Evolutionary conservation across 345 rosid species (phyloP).

Genomic region (Trapa incisa): DNA sequence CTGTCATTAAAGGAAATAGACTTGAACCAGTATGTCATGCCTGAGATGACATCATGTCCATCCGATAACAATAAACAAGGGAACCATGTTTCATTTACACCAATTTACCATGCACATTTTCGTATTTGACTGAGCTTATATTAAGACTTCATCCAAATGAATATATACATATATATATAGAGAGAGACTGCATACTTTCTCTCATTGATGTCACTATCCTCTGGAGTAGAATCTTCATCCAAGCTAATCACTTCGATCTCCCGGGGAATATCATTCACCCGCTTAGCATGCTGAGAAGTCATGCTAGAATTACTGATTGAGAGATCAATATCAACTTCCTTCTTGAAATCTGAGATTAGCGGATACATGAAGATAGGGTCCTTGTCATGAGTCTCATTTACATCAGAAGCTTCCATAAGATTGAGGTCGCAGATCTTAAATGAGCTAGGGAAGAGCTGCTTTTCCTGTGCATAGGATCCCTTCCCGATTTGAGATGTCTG

Average conservation of each 20-base stretch:
- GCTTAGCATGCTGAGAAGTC: slow-evolving; percentile 36
- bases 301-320: slow-evolving; percentile 54
- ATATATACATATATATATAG: too few species aligned
- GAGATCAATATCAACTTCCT: slow-evolving; percentile 58
- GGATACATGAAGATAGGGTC: slow-evolving; percentile 28
- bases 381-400: slow-evolving; percentile 34
- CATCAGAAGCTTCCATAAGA: slow-evolving; percentile 61
- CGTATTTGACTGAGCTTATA: background rate
- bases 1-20: background rate
- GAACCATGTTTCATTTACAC: background rate
- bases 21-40: background rate
- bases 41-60: background rate
- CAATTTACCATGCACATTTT: background rate
- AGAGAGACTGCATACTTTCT: slow-evolving; percentile 39
- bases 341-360: slow-evolving; percentile 24
- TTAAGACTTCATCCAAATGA: background rate
- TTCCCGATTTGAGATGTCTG: slow-evolving; percentile 18
- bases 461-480: slow-evolving; percentile 52
- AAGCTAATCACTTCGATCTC: slow-evolving; percentile 85
- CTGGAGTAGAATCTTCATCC: slow-evolving; percentile 59
- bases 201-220: slow-evolving; percentile 35
- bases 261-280: slow-evolving; percentile 29
- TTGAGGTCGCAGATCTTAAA: slow-evolving; percentile 90
- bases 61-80: background rate
- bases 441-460: slow-evolving; percentile 62